Base-by-base conservation (phyloP, 495 filamentous ascomycete species). In the Letharia columbiana region DNA sequence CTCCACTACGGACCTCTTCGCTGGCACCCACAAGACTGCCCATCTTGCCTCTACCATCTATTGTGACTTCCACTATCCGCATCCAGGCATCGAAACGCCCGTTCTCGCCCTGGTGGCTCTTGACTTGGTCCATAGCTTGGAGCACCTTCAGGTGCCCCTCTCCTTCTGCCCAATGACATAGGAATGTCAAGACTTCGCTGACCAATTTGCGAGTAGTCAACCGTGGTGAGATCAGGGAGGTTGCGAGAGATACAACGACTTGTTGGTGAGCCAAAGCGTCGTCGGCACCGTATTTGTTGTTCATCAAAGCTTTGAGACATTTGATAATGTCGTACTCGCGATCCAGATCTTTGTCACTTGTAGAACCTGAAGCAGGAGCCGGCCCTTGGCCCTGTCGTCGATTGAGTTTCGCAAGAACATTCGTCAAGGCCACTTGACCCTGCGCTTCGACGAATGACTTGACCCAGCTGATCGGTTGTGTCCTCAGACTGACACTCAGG, bases 71-170 rank as follows among this genome's bases (percentile, higher is more conserved):
- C 47, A 98, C 93, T 58, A 96, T 91, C 40, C 94, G 90, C 90
- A 98, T 96, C 94, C 94, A 98, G 20, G 95, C 87, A 78, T 98
- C 94, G 72, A 98, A 98, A 20, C 95, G 87, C 42, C 94, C 94
- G 72, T 94, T 97, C 75, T 98, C 94, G 52, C 87, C 88, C 71
- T 96, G 88, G 69, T 91, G 84, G 69, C 82, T 85, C 75, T 98
- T 98, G 77, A 96, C 87, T 72, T 90, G 83, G 68, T 98, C 94
- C 82, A 98, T 86, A 40, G 92, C 90, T 77, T 95, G 89, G 65
- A 98, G 84, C 33, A 98, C 94, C 77, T 92, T 96, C 49, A 89
- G 79, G 74, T 98, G 94, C n/a, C 94, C 94, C 71, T 91, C 82
- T n/a, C 91, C 91, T 59, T 92, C 87, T 49, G 83, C 90, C 93